phyloP scores from a whole-genome alignment of 306 rosid genomes.

The Begonia masoniana region DNA sequence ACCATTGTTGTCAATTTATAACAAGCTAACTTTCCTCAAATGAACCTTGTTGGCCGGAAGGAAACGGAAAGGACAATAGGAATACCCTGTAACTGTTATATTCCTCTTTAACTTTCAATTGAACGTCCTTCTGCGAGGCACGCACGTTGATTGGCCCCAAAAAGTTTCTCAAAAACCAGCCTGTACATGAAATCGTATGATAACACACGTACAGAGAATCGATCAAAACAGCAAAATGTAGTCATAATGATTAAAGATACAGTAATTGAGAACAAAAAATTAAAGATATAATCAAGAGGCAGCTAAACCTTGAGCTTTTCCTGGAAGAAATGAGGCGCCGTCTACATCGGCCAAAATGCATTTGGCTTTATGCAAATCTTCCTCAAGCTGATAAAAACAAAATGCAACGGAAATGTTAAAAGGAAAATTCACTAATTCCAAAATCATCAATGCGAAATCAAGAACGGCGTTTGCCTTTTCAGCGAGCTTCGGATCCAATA shows the following conservation, averaged over 20 bases:
- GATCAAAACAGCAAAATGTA: neutral
- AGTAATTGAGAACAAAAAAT: neutral
- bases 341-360: constrained; percentile 75
- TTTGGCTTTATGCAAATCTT: constrained; percentile 68
- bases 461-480: constrained; percentile 31
- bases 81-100: constrained; percentile 86
- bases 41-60: too few relatives aligned
- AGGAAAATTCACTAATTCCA: neutral
- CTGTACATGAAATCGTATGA: constrained; percentile 17
- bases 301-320: constrained; percentile 54
- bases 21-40: too few relatives aligned
- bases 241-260: neutral
- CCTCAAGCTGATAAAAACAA: constrained; percentile 44
- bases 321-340: constrained; percentile 68
- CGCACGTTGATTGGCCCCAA: constrained; percentile 91
- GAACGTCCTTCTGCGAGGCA: constrained; percentile 71
- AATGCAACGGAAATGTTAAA: neutral
- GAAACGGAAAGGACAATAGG: neutral
- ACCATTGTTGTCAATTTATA: too few relatives aligned
- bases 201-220: neutral
- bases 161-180: constrained; percentile 77
- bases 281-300: neutral
- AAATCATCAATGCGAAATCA: neutral
- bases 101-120: constrained; percentile 93
- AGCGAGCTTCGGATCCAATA: constrained; percentile 35